Evolutionary conservation across 352 stramenopile genomes (phyloP).

Genomic region (Globisporangium splendens): DNA sequence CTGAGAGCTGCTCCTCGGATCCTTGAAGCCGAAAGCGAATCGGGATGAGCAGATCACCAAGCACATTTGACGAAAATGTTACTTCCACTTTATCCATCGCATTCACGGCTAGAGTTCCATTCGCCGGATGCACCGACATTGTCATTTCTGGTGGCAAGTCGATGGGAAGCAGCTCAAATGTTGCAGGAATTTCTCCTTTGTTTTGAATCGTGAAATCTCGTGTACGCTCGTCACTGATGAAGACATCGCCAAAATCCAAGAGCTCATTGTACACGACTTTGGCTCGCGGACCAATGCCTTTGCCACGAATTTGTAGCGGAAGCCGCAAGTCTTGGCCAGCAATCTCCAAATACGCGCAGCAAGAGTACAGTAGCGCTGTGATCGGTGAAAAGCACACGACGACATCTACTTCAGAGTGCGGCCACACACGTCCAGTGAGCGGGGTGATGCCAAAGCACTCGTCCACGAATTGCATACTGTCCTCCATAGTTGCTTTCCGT

Average conservation of each 20-base stretch:
- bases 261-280: slow-evolving; percentile 92
- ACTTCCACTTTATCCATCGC: slow-evolving; percentile 83
- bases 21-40: slow-evolving; percentile 87
- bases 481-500: slow-evolving; percentile 83
- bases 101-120: slow-evolving; percentile 65
- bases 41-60: slow-evolving; percentile 86
- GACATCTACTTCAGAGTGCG: slow-evolving; percentile 89
- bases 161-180: slow-evolving; percentile 64
- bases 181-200: slow-evolving; percentile 90
- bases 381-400: slow-evolving; percentile 88
- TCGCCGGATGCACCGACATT: slow-evolving; percentile 41
- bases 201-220: slow-evolving; percentile 93
- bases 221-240: slow-evolving; percentile 86
- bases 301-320: slow-evolving; percentile 84
- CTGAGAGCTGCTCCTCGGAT: slow-evolving; percentile 77
- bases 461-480: slow-evolving; percentile 94
- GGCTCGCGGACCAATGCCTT: slow-evolving; percentile 91
- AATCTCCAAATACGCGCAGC: slow-evolving; percentile 86
- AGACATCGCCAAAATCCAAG: slow-evolving; percentile 94
- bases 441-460: slow-evolving; percentile 90
- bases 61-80: slow-evolving; percentile 79
- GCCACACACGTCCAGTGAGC: slow-evolving; percentile 89
- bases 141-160: slow-evolving; percentile 26
- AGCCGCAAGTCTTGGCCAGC: slow-evolving; percentile 86
- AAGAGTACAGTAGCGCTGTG: slow-evolving; percentile 79